These are phyloP conservation scores for Lactarius deliciosus DNA, from an alignment of 768 basidiomycete genomes.

Conservation along the genomic window DNA sequence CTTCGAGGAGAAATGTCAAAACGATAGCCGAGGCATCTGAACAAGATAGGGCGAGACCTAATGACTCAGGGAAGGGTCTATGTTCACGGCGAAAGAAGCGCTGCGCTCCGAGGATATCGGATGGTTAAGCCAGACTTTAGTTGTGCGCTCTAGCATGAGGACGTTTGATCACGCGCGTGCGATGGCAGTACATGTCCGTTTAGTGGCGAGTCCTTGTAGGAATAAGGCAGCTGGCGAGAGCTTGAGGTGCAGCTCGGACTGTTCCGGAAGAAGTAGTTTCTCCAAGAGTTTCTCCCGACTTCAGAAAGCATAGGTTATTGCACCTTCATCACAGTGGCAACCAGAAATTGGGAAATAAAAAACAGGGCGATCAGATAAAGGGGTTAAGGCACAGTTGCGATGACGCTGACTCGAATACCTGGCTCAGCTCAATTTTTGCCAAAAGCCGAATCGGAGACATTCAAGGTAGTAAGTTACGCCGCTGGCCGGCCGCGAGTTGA, in stretches of 20 bases:
- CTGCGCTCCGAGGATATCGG: slow-evolving; percentile 5
- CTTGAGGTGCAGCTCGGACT: not conserved
- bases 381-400: slow-evolving; percentile 4
- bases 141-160: not conserved
- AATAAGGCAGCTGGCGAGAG: not conserved
- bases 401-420: not conserved
- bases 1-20: slow-evolving; percentile 6
- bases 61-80: not conserved
- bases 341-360: not conserved
- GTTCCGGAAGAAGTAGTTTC: not conserved
- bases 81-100: not conserved
- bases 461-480: too few species aligned
- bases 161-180: not conserved
- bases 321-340: not conserved
- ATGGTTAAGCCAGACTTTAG: slow-evolving; percentile 13
- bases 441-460: too few species aligned
- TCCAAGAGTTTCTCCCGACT: not conserved
- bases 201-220: not conserved
- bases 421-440: not conserved
- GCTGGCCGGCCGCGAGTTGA: too few species aligned
- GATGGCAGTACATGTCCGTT: not conserved
- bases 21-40: slow-evolving; percentile 11
- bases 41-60: slow-evolving; percentile 3
- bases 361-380: not conserved
- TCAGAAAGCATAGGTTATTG: too few species aligned